Evolutionary conservation across 2,329 filamentous ascomycete genomes (phyloP).

Genomic region (Fusarium sp.): DNA sequence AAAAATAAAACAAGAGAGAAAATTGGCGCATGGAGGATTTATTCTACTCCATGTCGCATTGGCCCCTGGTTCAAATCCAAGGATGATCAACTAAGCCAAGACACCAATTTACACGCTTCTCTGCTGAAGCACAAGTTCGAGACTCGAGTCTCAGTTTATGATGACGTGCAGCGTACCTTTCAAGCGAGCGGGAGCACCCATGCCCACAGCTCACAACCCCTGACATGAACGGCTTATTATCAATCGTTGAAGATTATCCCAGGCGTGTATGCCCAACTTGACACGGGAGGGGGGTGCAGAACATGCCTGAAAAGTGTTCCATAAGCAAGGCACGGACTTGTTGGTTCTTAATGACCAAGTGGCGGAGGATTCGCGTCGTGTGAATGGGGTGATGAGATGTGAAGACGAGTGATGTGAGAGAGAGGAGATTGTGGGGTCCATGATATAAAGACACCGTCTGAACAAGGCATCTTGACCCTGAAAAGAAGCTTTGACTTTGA

Average conservation of each 20-base stretch:
- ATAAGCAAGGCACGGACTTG: slow-evolving; percentile 3
- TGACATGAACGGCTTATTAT: slow-evolving; percentile 24
- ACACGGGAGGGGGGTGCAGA: slow-evolving; percentile 24
- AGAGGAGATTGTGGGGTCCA: slow-evolving; percentile 39
- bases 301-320: slow-evolving; percentile 9
- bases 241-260: slow-evolving; percentile 1
- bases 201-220: slow-evolving; percentile 28
- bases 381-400: slow-evolving; percentile 27
- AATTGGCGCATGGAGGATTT: slow-evolving; percentile 6
- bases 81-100: slow-evolving; percentile 8
- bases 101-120: slow-evolving; percentile 7
- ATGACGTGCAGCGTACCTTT: slow-evolving; percentile 42
- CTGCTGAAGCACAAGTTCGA: slow-evolving; percentile 12
- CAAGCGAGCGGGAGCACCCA: slow-evolving; percentile 39
- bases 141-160: slow-evolving; percentile 42
- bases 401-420: slow-evolving; percentile 23
- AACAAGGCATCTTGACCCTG: slow-evolving; percentile 21
- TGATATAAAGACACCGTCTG: slow-evolving; percentile 9
- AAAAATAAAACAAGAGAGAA: neutral
- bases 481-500: slow-evolving; percentile 25
- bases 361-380: slow-evolving; percentile 5
- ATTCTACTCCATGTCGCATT: slow-evolving; percentile 13
- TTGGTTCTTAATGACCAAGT: slow-evolving; percentile 6
- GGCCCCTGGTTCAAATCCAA: slow-evolving; percentile 7
- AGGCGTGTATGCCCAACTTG: slow-evolving; percentile 3